Percentiles rank a stretch among this genome's conserved stretches.
phyloP scores from a whole-genome alignment of 202 grass and related monocot genomes.

The Bolboschoenoplectus hybrid region DNA sequence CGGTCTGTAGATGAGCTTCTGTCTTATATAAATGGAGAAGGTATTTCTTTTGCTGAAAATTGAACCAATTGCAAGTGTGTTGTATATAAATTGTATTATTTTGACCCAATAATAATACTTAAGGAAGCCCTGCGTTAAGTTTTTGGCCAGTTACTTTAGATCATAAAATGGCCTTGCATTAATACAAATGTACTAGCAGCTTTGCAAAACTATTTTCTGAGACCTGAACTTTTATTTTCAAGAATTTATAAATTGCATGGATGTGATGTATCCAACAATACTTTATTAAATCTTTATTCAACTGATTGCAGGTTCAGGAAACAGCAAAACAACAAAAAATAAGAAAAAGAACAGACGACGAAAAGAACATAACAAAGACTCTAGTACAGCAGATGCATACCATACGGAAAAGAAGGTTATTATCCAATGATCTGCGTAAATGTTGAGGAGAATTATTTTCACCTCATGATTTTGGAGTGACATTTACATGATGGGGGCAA shows the following conservation, averaged over 20 bases:
- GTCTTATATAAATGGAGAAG: conserved; percentile 99
- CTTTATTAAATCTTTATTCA: conserved; percentile 28
- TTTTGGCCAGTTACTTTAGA: conserved; percentile 1
- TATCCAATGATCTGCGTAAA: neutral
- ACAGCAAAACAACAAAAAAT: conserved; percentile 69
- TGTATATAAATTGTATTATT: conserved; percentile 36
- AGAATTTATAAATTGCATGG: conserved; percentile 15
- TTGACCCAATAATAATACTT: neutral
- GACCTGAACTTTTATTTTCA: conserved; percentile 20
- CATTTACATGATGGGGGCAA: neutral
- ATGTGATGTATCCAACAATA: conserved; percentile 26
- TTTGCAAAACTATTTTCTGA: conserved; percentile 34
- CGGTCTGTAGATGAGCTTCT: conserved; percentile 96
- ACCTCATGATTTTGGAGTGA: neutral
- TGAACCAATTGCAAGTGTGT: conserved; percentile 49
- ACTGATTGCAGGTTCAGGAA: conserved; percentile 61
- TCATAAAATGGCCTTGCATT: neutral
- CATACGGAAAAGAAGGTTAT: conserved; percentile 47
- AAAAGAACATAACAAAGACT: conserved; percentile 75
- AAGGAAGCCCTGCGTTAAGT: conserved; percentile 10
- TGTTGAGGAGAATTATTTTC: neutral
- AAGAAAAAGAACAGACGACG: conserved; percentile 96
- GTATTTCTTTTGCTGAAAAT: conserved; percentile 51
- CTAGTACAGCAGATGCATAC: conserved; percentile 48
- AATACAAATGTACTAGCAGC: conserved; percentile 3